Conservation (phyloP, 1,284 basidiomycete species). For the Porodaedalea pini region DNA sequence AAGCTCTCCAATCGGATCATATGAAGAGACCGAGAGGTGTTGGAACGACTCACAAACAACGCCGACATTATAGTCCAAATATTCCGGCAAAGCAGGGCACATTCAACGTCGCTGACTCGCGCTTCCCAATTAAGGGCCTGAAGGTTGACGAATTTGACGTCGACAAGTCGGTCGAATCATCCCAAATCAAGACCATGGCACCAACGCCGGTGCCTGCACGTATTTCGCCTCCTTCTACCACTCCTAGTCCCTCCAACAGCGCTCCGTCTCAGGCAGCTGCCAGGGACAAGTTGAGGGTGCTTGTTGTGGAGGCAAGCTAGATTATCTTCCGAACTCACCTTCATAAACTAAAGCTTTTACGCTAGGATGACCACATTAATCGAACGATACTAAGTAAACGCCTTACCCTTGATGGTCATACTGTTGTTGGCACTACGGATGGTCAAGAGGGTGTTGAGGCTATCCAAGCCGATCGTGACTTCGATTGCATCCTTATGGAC, state of each 20-base stretch:
- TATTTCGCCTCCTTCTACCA: background rate
- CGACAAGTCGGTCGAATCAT: conserved; percentile 26
- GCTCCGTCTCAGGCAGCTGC: conserved; percentile 1
- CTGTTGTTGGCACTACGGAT: conserved; percentile 65
- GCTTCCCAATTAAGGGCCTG: conserved; percentile 38
- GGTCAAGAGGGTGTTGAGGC: conserved; percentile 74
- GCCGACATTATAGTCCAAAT: background rate
- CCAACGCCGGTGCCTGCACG: conserved; percentile 8
- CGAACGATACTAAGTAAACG: conserved; percentile 71
- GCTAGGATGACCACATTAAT: conserved; percentile 75
- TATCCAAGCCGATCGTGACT: conserved; percentile 56
- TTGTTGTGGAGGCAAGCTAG: conserved; percentile 66
- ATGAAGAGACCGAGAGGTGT: conserved; percentile 27
- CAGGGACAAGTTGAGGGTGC: conserved; percentile 45
- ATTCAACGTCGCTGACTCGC: conserved; percentile 35
- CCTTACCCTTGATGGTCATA: conserved; percentile 64
- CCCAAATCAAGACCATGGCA: conserved; percentile 16
- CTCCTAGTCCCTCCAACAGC: background rate
- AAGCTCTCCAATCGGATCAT: conserved; percentile 51
- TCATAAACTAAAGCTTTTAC: background rate
- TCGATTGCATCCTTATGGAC: conserved; percentile 82
- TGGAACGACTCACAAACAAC: background rate
- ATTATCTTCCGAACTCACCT: background rate
- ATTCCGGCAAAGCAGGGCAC: conserved; percentile 26
- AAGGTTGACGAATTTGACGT: conserved; percentile 39